Evolutionary conservation across 1,139 yeast genomes (phyloP).

Genomic region (Suhomyces coccinellae): DNA sequence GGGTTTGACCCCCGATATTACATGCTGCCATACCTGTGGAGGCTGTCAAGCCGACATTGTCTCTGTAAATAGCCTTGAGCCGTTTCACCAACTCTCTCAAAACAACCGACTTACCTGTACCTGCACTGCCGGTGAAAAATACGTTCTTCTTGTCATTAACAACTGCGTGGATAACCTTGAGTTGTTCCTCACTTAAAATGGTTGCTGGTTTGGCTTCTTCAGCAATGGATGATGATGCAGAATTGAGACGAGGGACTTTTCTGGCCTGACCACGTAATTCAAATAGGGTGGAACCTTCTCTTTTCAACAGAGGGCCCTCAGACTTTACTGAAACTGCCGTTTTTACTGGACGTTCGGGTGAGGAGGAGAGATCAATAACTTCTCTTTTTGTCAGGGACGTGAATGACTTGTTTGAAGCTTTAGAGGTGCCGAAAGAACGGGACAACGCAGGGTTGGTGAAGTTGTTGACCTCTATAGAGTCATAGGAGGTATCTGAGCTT

Average conservation of each 20-base stretch:
- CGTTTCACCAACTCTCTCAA: slow-evolving; percentile 56
- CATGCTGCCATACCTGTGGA: slow-evolving; percentile 92
- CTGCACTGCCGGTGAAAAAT: slow-evolving; percentile 80
- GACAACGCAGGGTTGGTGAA: slow-evolving; percentile 17
- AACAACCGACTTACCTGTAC: slow-evolving; percentile 83
- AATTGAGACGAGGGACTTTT: slow-evolving; percentile 19
- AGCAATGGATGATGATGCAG: slow-evolving; percentile 2
- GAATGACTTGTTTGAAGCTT: background rate
- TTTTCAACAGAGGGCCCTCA: slow-evolving; percentile 1
- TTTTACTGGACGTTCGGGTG: slow-evolving; percentile 1
- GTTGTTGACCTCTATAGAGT: slow-evolving; percentile 17
- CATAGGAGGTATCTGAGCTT: slow-evolving; percentile 20
- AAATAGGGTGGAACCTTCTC: slow-evolving; percentile 1
- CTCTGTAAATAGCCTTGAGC: slow-evolving; percentile 31
- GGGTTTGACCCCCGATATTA: slow-evolving; percentile 80
- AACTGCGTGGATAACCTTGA: slow-evolving; percentile 64
- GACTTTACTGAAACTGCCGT: background rate
- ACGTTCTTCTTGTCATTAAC: slow-evolving; percentile 53
- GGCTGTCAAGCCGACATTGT: slow-evolving; percentile 74
- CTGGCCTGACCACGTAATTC: slow-evolving; percentile 22
- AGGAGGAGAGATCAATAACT: slow-evolving; percentile 1
- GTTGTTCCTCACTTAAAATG: slow-evolving; percentile 58
- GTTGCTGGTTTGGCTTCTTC: slow-evolving; percentile 6
- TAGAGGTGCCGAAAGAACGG: slow-evolving; percentile 9
- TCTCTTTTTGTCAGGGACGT: background rate